Percentiles rank a stretch among this genome's conserved stretches.
phyloP scores from a whole-genome alignment of 1,284 basidiomycete genomes.

The Pseudozyma pruni region DNA sequence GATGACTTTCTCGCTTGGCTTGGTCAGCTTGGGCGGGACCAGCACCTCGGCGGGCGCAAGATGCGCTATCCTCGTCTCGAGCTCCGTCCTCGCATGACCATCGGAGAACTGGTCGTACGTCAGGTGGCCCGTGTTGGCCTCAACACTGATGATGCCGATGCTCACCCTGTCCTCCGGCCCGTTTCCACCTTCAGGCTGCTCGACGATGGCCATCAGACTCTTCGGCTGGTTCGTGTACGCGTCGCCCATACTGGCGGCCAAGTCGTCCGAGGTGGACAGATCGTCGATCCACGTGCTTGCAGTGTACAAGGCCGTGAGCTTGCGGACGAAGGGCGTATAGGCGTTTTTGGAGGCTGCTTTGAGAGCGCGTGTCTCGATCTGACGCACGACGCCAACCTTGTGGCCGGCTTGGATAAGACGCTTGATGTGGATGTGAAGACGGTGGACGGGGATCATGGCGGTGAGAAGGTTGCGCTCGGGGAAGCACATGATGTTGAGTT shows the following conservation, averaged over 20 bases:
- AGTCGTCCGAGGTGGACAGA: conserved; percentile 73
- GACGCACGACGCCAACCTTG: conserved; percentile 91
- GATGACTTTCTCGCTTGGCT: conserved; percentile 81
- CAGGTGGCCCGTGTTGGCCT: conserved; percentile 88
- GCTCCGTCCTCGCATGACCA: conserved; percentile 52
- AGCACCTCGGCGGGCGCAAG: conserved; percentile 83
- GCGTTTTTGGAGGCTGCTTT: conserved; percentile 77
- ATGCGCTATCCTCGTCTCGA: conserved; percentile 65
- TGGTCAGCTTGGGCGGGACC: conserved; percentile 74
- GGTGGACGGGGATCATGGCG: conserved; percentile 83
- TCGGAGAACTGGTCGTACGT: conserved; percentile 81
- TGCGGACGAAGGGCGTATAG: conserved; percentile 77
- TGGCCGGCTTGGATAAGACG: conserved; percentile 83
- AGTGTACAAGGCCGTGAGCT: conserved; percentile 84
- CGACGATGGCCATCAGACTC: conserved; percentile 72
- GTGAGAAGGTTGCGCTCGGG: conserved; percentile 81
- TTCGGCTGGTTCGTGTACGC: conserved; percentile 45
- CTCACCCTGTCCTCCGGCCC: conserved; percentile 74
- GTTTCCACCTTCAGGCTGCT: conserved; percentile 73
- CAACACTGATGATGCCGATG: conserved; percentile 82
- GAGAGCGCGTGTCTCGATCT: conserved; percentile 89
- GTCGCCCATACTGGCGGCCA: conserved; percentile 11
- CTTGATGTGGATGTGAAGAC: conserved; percentile 81
- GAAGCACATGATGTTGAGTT: conserved; percentile 82
- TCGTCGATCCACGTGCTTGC: conserved; percentile 86